Evolutionary conservation across 345 rosid genomes (phyloP).

Genomic region (Psidium friedrichsthalianum): DNA sequence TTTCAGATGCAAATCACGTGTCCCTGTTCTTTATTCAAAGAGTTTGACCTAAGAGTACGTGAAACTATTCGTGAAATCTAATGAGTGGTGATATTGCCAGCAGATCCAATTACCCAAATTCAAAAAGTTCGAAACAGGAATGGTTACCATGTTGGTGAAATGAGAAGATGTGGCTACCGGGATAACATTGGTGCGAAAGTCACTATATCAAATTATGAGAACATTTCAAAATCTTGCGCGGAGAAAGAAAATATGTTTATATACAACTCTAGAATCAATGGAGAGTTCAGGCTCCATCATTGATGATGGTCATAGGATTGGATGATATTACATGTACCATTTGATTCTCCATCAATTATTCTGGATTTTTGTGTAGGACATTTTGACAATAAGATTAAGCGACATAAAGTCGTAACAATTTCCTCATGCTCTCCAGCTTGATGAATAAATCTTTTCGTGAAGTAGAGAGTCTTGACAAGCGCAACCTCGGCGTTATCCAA

Average conservation of each 20-base stretch:
- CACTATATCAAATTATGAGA: accelerated
- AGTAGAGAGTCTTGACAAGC: background rate
- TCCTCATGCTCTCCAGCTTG: background rate
- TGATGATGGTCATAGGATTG: background rate
- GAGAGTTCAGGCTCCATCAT: background rate
- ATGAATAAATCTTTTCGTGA: background rate
- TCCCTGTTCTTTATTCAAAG: background rate
- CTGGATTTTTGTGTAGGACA: background rate
- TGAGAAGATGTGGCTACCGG: background rate
- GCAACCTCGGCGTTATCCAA: background rate
- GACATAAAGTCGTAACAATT: background rate
- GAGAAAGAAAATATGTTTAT: background rate
- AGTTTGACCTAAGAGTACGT: background rate
- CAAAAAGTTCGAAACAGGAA: background rate
- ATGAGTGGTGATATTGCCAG: background rate
- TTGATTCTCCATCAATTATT: background rate
- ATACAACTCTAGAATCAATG: background rate
- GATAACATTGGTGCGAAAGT: background rate
- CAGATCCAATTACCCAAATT: background rate
- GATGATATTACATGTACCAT: background rate
- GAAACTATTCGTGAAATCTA: background rate
- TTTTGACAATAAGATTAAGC: background rate
- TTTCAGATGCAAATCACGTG: background rate
- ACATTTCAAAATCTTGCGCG: background rate
- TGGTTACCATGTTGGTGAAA: background rate